Evolutionary conservation across 192 early-diverging fungal species (phyloP), one percentile per base, ranked within the genome.

Genomic region (Backusella tuberculispora): DNA sequence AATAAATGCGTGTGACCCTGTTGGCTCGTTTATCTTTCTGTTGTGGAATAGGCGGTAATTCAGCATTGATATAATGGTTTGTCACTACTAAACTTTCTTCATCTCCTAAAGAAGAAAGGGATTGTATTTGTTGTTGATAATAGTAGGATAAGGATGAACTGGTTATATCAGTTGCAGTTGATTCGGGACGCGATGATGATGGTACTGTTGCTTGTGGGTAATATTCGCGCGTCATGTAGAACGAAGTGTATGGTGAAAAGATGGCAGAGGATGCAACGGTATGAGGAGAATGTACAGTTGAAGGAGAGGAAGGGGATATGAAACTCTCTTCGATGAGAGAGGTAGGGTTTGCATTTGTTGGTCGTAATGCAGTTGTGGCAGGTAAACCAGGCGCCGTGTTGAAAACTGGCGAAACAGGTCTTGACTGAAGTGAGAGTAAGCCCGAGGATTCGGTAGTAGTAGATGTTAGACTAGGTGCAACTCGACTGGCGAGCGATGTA

Each of bases 11-110:
- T 13, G 53, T 60, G 5, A 19, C 24, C 24, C 53, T 60, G 26
- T 60, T 60, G 10, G 21, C 41, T 42, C 1, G 19, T 67, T 67
- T 67, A 13, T 26, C 66, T 19, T 43, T 15, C 1, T 6, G 17
- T 19, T 15, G 21, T 7, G 56, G 19, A 43, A 67, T 43, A 15
- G 76, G 76, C 7, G 76, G 76, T 17, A 77, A 44, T 41, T 77
- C 70, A 26, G 76, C 69, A 50, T 72, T 26, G 9, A 72, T 24
- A 37, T 77, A 77, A 41, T 53, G 66, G 1, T 72, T 19, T 63
- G 19, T 69, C 3, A 53, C 53, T 21, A n/a, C 9, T 26, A 24
- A 60, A 12, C 21, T 60, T 60, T 60, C 53, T 60, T 60, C 53
- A 26, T 60, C 53, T 60, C 53, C 53, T 12, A 60, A 26, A n/a